Base-by-base conservation (phyloP, 2,329 filamentous ascomycete species). In the Corynespora cassiicola region DNA sequence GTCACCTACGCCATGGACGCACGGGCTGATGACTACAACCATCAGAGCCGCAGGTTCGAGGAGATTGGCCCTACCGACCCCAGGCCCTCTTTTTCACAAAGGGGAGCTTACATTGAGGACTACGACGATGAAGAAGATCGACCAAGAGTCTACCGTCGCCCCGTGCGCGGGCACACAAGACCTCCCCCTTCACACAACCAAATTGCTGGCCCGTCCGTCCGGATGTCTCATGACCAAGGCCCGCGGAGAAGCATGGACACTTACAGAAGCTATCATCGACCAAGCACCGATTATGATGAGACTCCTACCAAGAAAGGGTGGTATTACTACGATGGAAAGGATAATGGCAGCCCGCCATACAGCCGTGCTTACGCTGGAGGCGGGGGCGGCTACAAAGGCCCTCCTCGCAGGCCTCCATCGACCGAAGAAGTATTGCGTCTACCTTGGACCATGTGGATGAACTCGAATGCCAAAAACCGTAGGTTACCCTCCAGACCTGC, bases 361-460 rank as follows among this genome's bases (percentile, higher is more conserved):
- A 37, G n/a, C 42, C 46, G 33, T 4, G 28, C 49, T 6, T 42
- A 42, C 10, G 31, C 45, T 2, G 45, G 33, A 17, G 33, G 15
- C 26, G 33, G 29, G 14, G 52, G 50, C 12, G 45, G 37, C 7
- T 31, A 47, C 6, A 50, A 45, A 31, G 39, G 36, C 10, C 60
- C 61, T 9, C 61, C 60, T 2, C 38, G 44, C 7, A 26, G 39
- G 3, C 56, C 50, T 4, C 47, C 50, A 5, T 47, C 47, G 1
- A 63, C 71, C 17, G 67, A 73, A 42, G 72, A 70, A 42, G 55
- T 61, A 6, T 41, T 63, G 43, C 59, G 63, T 21, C 44, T 66
- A 25, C 58, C 61, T 7, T 64, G 64, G 61, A 61, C 50, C 14
- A 61, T 64, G 45, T 69, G 63, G 61, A 65, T 62, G 65, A 63